Evolutionary conservation across 176 grass and related monocot genomes (phyloP), one percentile per base, ranked within the genome.

Genomic region (Aegilops sharonensis): DNA sequence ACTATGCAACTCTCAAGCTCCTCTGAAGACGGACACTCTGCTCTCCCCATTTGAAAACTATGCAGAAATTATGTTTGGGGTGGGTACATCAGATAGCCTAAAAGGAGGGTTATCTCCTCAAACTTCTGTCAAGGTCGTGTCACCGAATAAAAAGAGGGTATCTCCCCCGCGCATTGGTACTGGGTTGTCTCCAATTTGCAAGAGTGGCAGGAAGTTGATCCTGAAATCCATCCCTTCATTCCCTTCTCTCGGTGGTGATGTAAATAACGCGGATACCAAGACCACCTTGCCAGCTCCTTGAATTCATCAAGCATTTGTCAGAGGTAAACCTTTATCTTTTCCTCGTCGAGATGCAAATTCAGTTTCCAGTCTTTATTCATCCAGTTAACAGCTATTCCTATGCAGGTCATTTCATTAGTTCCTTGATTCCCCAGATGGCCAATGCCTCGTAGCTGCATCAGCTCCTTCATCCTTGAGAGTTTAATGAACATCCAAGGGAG

Each of bases 161-260:
- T 92, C 90, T 47, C 90, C 90, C 17, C 87, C 83, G 11, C 83
- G 83, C 8, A 89, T 89, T 15, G 83, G 90, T 79, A 89, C 67
- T 4, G 59, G 90, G 35, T 18, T 89, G 60, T 92, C 90, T 61
- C 90, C 90, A n/a, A 89, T 92, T 47, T 86, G 83, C 80, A 92
- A 63, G 87, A 89, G 83, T 5, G 90, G 83, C 65, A 82, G 87
- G 87, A 92, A 85, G 48, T 72, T 89, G 59, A 92, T 92, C 72
- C 83, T 92, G 36, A 86, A 86, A 76, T 92, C 87, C 17, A 92
- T 92, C 34, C 90, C 90, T 42, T 92, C 90, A 39, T 92, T 91
- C 89, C 89, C 89, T 88, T 91, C 89, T 39, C 89, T 91, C 0
- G 42, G 81, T 30, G 89, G 81, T 32, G 89, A 88, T 11, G 18